These are phyloP conservation scores for Zygosaccharomyces lentus DNA, from an alignment of 805 yeast species.

Conservation along the genomic window DNA sequence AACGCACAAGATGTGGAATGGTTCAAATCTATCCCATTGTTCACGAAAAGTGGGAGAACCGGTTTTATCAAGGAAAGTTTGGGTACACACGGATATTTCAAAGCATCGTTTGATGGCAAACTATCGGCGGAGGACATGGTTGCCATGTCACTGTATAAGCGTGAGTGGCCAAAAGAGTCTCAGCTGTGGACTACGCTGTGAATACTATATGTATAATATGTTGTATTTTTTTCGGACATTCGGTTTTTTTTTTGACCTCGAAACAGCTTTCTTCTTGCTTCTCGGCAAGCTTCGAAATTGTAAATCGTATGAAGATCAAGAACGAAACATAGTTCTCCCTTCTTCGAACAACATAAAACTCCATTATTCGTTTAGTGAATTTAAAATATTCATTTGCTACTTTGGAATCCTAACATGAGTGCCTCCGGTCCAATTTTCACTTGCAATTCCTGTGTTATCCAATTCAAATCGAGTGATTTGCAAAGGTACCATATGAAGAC, in stretches of 20 bases:
- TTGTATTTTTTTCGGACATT: not conserved
- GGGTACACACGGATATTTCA: conserved; percentile 98
- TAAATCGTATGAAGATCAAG: not conserved
- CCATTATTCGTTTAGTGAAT: no score
- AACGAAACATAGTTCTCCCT: no score
- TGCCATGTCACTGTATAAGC: conserved; percentile 89
- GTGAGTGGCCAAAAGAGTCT: conserved; percentile 78
- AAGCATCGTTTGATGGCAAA: conserved; percentile 90
- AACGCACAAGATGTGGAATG: conserved; percentile 80
- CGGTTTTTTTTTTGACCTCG: not conserved
- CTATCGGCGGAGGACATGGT: conserved; percentile 87
- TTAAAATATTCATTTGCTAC: not conserved
- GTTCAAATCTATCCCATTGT: conserved; percentile 88
- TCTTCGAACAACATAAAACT: no score
- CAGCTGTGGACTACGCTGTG: conserved; percentile 7
- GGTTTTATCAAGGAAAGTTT: conserved; percentile 93
- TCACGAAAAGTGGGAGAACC: conserved; percentile 86
- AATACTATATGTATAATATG: not conserved
- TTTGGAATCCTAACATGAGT: conserved; percentile 15
- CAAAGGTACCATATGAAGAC: conserved; percentile 95
- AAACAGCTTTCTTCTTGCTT: not conserved
- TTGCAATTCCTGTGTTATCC: conserved; percentile 84
- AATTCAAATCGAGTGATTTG: conserved; percentile 73
- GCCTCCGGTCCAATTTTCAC: conserved; percentile 43
- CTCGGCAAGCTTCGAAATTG: not conserved